Evolutionary conservation across 2,329 filamentous ascomycete species (phyloP).

Genomic region (Cercospora canescens): DNA sequence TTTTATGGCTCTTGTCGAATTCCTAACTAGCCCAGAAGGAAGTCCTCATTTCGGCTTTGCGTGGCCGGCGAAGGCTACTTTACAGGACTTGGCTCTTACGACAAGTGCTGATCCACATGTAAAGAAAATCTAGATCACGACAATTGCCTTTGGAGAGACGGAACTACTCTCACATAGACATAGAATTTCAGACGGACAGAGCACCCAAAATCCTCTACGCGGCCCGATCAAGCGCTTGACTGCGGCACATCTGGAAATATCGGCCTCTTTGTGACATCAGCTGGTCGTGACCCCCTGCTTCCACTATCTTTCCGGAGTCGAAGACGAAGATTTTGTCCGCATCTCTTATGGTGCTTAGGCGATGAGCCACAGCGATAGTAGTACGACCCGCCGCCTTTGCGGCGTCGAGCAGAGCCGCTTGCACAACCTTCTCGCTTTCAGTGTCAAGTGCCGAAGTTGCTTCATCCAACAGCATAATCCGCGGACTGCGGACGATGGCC

Average conservation of each 20-base stretch:
- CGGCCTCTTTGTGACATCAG: slow-evolving; percentile 38
- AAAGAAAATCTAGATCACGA: not conserved
- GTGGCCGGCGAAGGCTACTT: slow-evolving; percentile 25
- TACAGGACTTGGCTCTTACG: slow-evolving; percentile 15
- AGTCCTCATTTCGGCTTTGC: slow-evolving; percentile 25
- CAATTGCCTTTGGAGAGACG: not conserved
- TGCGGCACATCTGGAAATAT: slow-evolving; percentile 46
- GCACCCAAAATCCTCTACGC: not conserved
- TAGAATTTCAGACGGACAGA: not conserved
- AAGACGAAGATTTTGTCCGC: slow-evolving; percentile 43
- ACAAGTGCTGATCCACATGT: not conserved
- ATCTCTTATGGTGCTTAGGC: slow-evolving; percentile 38
- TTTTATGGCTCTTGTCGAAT: slow-evolving; percentile 32
- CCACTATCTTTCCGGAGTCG: slow-evolving; percentile 38
- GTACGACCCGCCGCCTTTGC: slow-evolving; percentile 48
- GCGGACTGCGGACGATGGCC: slow-evolving; percentile 54
- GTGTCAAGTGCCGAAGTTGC: slow-evolving; percentile 63
- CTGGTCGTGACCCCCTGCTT: slow-evolving; percentile 41
- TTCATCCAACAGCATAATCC: slow-evolving; percentile 59
- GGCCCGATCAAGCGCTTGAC: slow-evolving; percentile 41
- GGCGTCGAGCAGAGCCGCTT: slow-evolving; percentile 64
- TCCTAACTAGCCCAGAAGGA: slow-evolving; percentile 21
- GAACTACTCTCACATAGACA: not conserved
- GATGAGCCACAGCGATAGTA: slow-evolving; percentile 44
- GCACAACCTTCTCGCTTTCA: slow-evolving; percentile 64